These are phyloP conservation scores for Erodium moschatum DNA, from an alignment of 441 rosid species.

Conservation along the genomic window DNA sequence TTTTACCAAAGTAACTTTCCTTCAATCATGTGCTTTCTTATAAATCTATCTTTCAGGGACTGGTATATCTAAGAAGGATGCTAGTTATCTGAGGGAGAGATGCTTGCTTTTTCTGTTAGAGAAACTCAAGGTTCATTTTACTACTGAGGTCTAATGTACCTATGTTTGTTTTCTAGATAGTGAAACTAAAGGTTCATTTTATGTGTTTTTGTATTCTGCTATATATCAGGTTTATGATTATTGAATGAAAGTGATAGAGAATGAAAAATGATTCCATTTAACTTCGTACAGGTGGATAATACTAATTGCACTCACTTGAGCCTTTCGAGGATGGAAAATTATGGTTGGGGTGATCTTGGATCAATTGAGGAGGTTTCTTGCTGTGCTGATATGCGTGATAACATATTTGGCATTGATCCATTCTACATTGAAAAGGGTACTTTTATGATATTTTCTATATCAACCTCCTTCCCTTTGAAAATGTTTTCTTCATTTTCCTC, in stretches of 20 bases:
- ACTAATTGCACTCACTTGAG: conserved; percentile 22
- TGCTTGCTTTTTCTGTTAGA: conserved; percentile 63
- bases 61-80: conserved; percentile 58
- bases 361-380: conserved; percentile 26
- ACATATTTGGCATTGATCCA: conserved; percentile 63
- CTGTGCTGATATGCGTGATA: conserved; percentile 42
- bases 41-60: conserved; percentile 43
- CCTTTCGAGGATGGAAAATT: conserved; percentile 53
- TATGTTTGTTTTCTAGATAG: not conserved
- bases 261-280: conserved; percentile 19
- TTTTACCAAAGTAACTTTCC: not conserved
- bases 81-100: conserved; percentile 48
- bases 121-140: conserved; percentile 43
- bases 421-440: conserved; percentile 80
- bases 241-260: not conserved
- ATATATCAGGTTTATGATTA: not conserved
- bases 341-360: conserved; percentile 72
- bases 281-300: conserved; percentile 38
- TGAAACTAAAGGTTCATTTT: no score
- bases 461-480: not conserved
- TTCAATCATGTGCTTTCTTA: conserved; percentile 2
- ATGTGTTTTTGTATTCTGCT: not conserved
- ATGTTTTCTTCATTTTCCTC: not conserved
- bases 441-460: not conserved
- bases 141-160: conserved; percentile 7